Percentiles rank a stretch among this genome's conserved stretches.
phyloP scores from a whole-genome alignment of 352 stramenopile species.

The Pythium angustatum region DNA sequence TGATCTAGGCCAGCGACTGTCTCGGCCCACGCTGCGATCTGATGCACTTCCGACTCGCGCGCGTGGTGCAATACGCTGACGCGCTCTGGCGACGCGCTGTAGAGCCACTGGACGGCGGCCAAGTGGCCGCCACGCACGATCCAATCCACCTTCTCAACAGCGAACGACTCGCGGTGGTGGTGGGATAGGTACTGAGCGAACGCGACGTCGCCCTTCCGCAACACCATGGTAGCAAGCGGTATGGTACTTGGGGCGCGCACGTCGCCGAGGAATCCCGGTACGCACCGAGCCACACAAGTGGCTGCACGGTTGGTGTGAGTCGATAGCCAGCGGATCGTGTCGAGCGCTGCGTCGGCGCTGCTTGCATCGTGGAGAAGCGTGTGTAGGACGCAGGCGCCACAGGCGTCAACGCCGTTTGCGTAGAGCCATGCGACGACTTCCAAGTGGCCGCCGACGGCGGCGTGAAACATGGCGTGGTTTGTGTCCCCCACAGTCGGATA shows the following conservation, averaged over 20 bases:
- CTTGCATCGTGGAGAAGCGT: not conserved
- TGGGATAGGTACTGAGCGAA: not conserved
- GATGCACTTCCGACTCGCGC: no score
- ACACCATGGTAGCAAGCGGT: not conserved
- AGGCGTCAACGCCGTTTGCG: not conserved
- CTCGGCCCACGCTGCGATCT: no score
- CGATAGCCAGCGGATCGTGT: not conserved
- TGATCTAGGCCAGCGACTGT: no score
- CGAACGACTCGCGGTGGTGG: not conserved
- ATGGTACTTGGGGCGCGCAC: not conserved
- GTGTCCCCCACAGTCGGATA: not conserved
- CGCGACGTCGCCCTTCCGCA: not conserved
- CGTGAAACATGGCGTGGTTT: not conserved
- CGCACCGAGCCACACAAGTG: not conserved
- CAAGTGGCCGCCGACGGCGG: not conserved
- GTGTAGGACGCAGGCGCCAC: not conserved
- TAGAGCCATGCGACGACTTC: constrained; percentile 9
- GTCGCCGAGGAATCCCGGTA: not conserved
- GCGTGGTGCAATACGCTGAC: no score
- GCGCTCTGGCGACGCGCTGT: not conserved
- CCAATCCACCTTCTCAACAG: not conserved
- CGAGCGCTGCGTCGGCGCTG: not conserved
- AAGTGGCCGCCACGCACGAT: not conserved
- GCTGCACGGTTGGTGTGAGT: not conserved
- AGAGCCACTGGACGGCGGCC: not conserved